A percentile compares a stretch with the other conserved stretches of the same genome.
phyloP scores from a whole-genome alignment of 2,329 filamentous ascomycete species.

The Pleoardoris graminearum region DNA sequence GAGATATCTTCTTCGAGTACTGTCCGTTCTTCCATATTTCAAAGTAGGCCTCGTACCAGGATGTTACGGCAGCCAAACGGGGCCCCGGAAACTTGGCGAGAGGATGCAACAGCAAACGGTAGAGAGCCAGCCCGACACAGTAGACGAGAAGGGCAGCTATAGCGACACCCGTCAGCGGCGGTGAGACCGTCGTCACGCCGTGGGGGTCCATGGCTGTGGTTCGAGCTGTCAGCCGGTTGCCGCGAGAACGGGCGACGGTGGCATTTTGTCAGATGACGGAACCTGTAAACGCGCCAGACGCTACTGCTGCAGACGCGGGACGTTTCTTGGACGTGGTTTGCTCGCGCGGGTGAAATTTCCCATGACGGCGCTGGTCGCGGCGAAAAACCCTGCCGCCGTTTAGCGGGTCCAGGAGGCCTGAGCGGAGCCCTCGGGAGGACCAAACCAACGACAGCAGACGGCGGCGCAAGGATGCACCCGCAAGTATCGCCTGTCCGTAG shows the following conservation, averaged over 20 bases:
- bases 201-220: slow-evolving; percentile 19
- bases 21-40: slow-evolving; percentile 38
- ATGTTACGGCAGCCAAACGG: slow-evolving; percentile 33
- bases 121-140: slow-evolving; percentile 30
- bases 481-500: background rate
- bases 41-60: slow-evolving; percentile 43
- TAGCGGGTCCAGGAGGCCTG: no score
- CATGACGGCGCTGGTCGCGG: background rate
- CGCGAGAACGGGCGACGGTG: background rate
- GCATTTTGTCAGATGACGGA: slow-evolving; percentile 5
- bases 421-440: background rate
- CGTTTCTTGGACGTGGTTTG: background rate
- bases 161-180: slow-evolving; percentile 17
- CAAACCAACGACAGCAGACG: background rate
- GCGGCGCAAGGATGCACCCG: background rate
- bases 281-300: background rate
- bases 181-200: slow-evolving; percentile 8
- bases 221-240: background rate
- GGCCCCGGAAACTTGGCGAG: slow-evolving; percentile 52
- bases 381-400: no score
- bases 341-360: background rate
- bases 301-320: background rate
- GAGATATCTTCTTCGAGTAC: slow-evolving; percentile 35
- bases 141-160: slow-evolving; percentile 20
- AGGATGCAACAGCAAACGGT: slow-evolving; percentile 51